phyloP scores from a whole-genome alignment of 768 basidiomycete species.

The Pleurotus ostreatus region DNA sequence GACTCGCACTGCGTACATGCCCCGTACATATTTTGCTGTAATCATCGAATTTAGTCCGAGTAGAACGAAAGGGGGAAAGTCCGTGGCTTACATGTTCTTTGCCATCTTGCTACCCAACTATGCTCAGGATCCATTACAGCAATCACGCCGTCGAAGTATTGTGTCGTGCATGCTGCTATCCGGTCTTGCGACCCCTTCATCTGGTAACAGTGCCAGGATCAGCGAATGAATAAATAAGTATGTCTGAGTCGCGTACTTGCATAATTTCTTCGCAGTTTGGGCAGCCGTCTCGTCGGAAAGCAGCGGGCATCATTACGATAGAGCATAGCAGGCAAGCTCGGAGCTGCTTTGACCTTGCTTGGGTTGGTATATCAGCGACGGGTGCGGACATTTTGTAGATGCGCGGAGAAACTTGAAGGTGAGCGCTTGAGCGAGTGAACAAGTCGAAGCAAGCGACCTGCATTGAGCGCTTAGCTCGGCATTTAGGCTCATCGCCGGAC shows the following conservation, averaged over 20 bases:
- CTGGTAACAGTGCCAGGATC: conserved; percentile 33
- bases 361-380: conserved; percentile 43
- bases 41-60: conserved; percentile 2
- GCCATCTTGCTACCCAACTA: conserved; percentile 97
- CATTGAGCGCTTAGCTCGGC: too few species aligned
- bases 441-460: too few species aligned
- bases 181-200: conserved; percentile 86
- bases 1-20: conserved; percentile 91
- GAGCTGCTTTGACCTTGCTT: conserved; percentile 67
- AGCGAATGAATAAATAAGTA: not conserved
- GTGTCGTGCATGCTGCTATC: conserved; percentile 83
- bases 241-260: conserved; percentile 50
- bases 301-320: conserved; percentile 75
- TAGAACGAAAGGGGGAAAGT: not conserved
- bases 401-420: not conserved
- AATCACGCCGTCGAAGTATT: conserved; percentile 90
- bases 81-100: conserved; percentile 72
- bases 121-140: conserved; percentile 80
- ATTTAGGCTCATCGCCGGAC: too few species aligned
- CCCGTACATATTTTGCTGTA: conserved; percentile 83
- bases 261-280: conserved; percentile 97
- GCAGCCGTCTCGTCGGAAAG: conserved; percentile 85
- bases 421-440: not conserved
- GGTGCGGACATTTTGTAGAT: not conserved
- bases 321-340: conserved; percentile 95